A percentile compares a stretch with the other conserved stretches of the same genome.
These are phyloP conservation scores for Sphaerulina vaccinii DNA, from an alignment of 2,329 filamentous ascomycete genomes.

Conservation along the genomic window DNA sequence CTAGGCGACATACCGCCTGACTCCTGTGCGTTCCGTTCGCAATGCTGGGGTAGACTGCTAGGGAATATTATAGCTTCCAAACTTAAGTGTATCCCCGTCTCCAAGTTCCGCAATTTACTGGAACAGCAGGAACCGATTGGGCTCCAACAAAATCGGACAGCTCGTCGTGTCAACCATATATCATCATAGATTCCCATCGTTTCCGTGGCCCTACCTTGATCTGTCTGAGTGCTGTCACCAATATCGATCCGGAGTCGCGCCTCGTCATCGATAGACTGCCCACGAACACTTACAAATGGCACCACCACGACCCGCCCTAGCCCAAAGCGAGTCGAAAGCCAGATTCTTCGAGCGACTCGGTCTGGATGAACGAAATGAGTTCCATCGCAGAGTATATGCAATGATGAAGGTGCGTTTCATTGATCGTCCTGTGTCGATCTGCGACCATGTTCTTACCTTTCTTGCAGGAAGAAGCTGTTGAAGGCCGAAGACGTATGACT, in stretches of 20 bases:
- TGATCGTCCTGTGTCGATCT: background rate
- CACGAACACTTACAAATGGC: slow-evolving; percentile 25
- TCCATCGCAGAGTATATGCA: slow-evolving; percentile 41
- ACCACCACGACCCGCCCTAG: slow-evolving; percentile 36
- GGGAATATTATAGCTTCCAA: slow-evolving; percentile 22
- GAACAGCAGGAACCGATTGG: slow-evolving; percentile 16
- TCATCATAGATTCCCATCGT: slow-evolving; percentile 1
- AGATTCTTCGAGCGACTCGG: slow-evolving; percentile 45
- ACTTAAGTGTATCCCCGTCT: slow-evolving; percentile 21
- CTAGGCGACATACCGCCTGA: slow-evolving; percentile 25
- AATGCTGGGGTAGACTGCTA: slow-evolving; percentile 23
- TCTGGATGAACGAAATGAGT: slow-evolving; percentile 40
- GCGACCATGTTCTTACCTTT: slow-evolving; percentile 2
- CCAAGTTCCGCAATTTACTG: slow-evolving; percentile 24
- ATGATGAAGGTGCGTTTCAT: slow-evolving; percentile 44
- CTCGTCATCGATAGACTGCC: background rate
- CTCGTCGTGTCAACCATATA: slow-evolving; percentile 5
- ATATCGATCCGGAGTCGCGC: slow-evolving; percentile 9
- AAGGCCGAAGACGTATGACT: slow-evolving; percentile 45
- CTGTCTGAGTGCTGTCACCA: slow-evolving; percentile 2
- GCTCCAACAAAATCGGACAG: slow-evolving; percentile 5
- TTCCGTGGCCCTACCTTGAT: background rate
- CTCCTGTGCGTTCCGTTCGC: slow-evolving; percentile 24
- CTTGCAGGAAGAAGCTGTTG: slow-evolving; percentile 44
- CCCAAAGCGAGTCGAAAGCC: slow-evolving; percentile 48